These are phyloP conservation scores for Hypoxylon crocopeplum DNA, from an alignment of 495 filamentous ascomycete genomes.

Conservation along the genomic window DNA sequence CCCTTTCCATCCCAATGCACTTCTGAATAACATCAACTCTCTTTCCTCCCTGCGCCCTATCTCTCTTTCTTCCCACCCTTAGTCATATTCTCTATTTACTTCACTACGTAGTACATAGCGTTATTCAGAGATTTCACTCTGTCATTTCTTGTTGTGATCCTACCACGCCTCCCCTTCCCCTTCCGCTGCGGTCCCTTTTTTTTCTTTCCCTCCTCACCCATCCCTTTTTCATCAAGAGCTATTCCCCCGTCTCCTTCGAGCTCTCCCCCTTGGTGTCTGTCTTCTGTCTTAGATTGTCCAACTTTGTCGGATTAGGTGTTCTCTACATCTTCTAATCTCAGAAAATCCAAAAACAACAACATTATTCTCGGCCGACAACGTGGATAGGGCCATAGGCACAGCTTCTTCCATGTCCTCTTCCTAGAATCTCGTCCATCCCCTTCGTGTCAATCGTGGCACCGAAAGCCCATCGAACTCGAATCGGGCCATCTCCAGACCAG, in stretches of 20 bases:
- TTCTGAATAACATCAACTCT: conserved; percentile 52
- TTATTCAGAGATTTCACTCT: conserved; percentile 43
- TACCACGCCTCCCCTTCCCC: conserved; percentile 27
- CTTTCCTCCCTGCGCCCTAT: conserved; percentile 37
- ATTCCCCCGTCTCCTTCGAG: conserved; percentile 22
- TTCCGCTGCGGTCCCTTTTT: conserved; percentile 37
- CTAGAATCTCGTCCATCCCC: conserved; percentile 32
- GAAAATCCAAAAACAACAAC: conserved; percentile 19
- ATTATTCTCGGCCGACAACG: conserved; percentile 23
- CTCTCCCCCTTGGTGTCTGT: conserved; percentile 25
- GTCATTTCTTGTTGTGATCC: conserved; percentile 42
- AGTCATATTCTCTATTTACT: conserved; percentile 42
- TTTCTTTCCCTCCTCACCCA: conserved; percentile 22
- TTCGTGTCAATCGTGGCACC: conserved; percentile 41
- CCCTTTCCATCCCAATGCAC: conserved; percentile 44
- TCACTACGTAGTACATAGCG: conserved; percentile 43
- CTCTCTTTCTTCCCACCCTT: conserved; percentile 40
- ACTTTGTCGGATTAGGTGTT: conserved; percentile 13
- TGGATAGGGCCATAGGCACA: conserved; percentile 40
- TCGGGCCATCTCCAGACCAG: conserved; percentile 38
- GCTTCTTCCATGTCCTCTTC: conserved; percentile 38
- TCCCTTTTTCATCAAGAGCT: conserved; percentile 32
- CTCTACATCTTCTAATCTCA: conserved; percentile 16
- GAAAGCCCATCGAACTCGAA: conserved; percentile 28
- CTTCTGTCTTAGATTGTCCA: conserved; percentile 25